A percentile compares a stretch with the other conserved stretches of the same genome.
These are phyloP conservation scores for Luvunga scandens DNA, from an alignment of 345 rosid genomes.

Conservation along the genomic window DNA sequence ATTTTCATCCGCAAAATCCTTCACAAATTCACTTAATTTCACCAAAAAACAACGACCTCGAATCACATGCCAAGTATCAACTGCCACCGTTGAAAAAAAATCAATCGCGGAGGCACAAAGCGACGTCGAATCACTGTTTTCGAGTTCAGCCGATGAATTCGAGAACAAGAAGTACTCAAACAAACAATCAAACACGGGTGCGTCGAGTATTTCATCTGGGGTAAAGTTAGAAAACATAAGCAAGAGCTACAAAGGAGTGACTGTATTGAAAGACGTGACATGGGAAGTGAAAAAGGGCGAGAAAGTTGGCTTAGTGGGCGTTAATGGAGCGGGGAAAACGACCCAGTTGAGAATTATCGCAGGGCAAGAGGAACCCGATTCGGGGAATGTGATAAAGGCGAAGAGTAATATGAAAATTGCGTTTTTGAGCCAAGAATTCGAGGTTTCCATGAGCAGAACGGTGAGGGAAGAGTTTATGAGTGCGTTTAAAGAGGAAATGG, in stretches of 20 bases:
- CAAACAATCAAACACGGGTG: conserved; percentile 43
- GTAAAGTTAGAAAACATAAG: conserved; percentile 77
- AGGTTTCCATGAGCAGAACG: conserved; percentile 81
- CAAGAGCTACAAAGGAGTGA: conserved; percentile 78
- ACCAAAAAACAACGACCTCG: conserved; percentile 23
- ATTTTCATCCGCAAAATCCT: conserved; percentile 20
- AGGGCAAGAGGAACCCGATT: conserved; percentile 84
- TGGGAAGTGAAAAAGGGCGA: conserved; percentile 97
- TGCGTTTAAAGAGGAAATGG: conserved; percentile 92
- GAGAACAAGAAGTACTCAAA: conserved; percentile 33
- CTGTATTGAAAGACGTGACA: conserved; percentile 70
- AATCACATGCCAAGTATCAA: conserved; percentile 42
- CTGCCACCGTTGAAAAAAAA: conserved; percentile 49
- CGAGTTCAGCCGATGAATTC: conserved; percentile 31
- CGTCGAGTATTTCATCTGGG: conserved; percentile 84
- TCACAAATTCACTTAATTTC: conserved; percentile 18
- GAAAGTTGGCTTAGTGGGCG: conserved; percentile 88
- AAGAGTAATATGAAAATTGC: conserved; percentile 69
- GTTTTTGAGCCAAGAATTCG: conserved; percentile 86
- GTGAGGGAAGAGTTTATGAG: conserved; percentile 90
- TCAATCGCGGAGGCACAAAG: conserved; percentile 37
- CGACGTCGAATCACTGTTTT: conserved; percentile 76
- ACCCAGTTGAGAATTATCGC: conserved; percentile 88
- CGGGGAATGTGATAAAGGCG: conserved; percentile 81
- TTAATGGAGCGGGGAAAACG: conserved; percentile 96